A percentile compares a stretch with the other conserved stretches of the same genome.
These are phyloP conservation scores for Zarea fungicola DNA, from an alignment of 2,329 filamentous ascomycete genomes.

Conservation along the genomic window DNA sequence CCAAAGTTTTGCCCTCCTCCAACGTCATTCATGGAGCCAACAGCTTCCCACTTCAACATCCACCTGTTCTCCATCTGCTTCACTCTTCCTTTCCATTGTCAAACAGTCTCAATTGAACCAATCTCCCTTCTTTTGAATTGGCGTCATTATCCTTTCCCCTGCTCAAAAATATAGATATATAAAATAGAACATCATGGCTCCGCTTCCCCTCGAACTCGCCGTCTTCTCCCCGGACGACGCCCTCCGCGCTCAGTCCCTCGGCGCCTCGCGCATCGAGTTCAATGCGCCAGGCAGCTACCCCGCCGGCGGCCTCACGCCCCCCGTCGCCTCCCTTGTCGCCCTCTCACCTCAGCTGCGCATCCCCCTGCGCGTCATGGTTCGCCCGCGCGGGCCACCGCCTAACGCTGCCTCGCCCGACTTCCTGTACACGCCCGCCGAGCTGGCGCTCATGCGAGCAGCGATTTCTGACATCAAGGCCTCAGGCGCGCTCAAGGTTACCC, in stretches of 20 bases:
- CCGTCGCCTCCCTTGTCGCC: conserved; percentile 31
- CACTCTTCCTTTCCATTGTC: too few species aligned
- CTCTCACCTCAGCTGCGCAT: conserved; percentile 26
- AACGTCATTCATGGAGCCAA: too few species aligned
- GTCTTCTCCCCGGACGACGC: conserved; percentile 44
- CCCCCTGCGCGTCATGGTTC: conserved; percentile 51
- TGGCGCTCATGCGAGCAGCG: conserved; percentile 36
- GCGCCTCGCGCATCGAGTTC: conserved; percentile 48
- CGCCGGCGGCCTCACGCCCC: conserved; percentile 47
- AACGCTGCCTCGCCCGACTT: conserved; percentile 34
- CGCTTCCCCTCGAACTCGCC: conserved; percentile 44
- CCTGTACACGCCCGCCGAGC: conserved; percentile 41
- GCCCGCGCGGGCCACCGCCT: conserved; percentile 33
- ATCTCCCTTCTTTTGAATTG: too few species aligned
- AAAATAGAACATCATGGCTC: background rate
- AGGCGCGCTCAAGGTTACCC: conserved; percentile 30
- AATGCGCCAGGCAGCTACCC: conserved; percentile 47
- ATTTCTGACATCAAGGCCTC: conserved; percentile 34
- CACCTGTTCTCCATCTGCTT: too few species aligned
- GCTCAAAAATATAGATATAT: background rate
- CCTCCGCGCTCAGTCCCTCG: conserved; percentile 33
- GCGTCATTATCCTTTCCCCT: background rate
- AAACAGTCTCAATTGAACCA: too few species aligned
- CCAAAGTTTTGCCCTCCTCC: too few species aligned
- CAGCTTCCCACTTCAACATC: too few species aligned